These are phyloP conservation scores for Bromus sterilis DNA, from an alignment of 176 grass and related monocot species.

Conservation along the genomic window DNA sequence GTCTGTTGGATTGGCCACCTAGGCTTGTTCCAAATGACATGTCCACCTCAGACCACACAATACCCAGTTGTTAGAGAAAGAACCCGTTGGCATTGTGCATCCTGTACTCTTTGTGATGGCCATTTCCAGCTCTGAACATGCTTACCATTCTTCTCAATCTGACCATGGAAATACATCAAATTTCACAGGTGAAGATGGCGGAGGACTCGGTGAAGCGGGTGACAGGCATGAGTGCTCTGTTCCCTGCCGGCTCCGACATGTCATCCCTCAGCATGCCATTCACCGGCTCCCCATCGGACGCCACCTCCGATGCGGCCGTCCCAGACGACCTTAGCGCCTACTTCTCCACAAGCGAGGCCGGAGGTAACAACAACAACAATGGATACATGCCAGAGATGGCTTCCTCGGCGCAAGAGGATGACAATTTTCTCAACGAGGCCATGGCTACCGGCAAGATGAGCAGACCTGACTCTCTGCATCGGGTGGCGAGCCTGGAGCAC, in stretches of 20 bases:
- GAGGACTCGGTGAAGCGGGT: conserved; percentile 78
- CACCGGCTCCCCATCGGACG: conserved; percentile 46
- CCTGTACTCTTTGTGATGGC: neutral
- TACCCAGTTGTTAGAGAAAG: neutral
- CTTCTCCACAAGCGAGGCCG: conserved; percentile 25
- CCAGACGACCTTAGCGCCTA: conserved; percentile 51
- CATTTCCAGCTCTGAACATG: neutral
- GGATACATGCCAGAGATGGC: conserved; percentile 31
- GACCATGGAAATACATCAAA: neutral
- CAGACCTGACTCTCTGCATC: conserved; percentile 35
- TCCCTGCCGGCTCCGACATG: conserved; percentile 34
- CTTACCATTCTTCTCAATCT: neutral
- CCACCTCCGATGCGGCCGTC: conserved; percentile 33
- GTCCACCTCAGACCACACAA: neutral
- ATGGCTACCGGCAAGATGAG: conserved; percentile 31
- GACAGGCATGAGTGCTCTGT: conserved; percentile 43
- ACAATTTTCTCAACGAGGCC: conserved; percentile 16
- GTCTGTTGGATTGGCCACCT: neutral
- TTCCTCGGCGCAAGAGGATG: conserved; percentile 14
- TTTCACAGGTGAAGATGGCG: conserved; percentile 82
- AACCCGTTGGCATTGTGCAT: neutral
- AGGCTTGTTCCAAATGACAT: neutral
- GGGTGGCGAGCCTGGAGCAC: conserved; percentile 65
- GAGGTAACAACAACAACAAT: neutral
- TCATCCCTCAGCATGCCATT: conserved; percentile 56